Conservation (phyloP, 306 rosid species). For the Vigna hirtella region DNA sequence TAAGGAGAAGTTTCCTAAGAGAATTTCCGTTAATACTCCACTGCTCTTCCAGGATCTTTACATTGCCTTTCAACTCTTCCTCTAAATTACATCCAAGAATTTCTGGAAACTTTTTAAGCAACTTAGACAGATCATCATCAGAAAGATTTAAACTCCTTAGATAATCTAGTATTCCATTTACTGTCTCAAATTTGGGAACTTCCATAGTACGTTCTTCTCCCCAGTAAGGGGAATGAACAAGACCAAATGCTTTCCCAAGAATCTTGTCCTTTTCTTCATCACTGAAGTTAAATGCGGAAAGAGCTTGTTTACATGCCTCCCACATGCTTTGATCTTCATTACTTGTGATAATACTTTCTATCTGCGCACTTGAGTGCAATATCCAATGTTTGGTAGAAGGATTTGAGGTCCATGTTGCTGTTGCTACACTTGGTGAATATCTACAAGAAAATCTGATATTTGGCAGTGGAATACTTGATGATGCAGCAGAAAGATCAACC, state of each 20-base stretch:
- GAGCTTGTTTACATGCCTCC: conserved; percentile 71
- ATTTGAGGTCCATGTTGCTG: conserved; percentile 51
- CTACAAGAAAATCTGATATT: conserved; percentile 43
- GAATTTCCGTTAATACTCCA: conserved; percentile 86
- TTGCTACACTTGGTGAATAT: conserved; percentile 34
- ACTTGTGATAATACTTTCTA: conserved; percentile 52
- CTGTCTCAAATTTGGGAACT: conserved; percentile 62
- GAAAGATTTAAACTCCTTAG: conserved; percentile 78
- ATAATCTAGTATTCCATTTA: conserved; percentile 67
- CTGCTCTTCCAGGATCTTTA: conserved; percentile 69
- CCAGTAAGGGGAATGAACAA: conserved; percentile 89
- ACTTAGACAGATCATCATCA: conserved; percentile 73
- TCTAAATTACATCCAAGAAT: conserved; percentile 89
- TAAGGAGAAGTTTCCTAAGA: conserved; percentile 78
- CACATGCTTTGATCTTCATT: conserved; percentile 69
- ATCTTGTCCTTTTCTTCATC: conserved; percentile 82
- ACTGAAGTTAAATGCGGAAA: conserved; percentile 64
- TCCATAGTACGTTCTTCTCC: conserved; percentile 77
- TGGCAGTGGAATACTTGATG: conserved; percentile 47
- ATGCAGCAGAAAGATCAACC: conserved; percentile 48
- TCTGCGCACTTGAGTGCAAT: conserved; percentile 60
- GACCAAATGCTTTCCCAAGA: conserved; percentile 92
- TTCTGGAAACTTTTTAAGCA: conserved; percentile 92
- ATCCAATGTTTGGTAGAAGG: conserved; percentile 59
- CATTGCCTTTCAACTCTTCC: conserved; percentile 71